Conservation (phyloP, 2,329 filamentous ascomycete genomes). For the Fusarium coffeatum region DNA sequence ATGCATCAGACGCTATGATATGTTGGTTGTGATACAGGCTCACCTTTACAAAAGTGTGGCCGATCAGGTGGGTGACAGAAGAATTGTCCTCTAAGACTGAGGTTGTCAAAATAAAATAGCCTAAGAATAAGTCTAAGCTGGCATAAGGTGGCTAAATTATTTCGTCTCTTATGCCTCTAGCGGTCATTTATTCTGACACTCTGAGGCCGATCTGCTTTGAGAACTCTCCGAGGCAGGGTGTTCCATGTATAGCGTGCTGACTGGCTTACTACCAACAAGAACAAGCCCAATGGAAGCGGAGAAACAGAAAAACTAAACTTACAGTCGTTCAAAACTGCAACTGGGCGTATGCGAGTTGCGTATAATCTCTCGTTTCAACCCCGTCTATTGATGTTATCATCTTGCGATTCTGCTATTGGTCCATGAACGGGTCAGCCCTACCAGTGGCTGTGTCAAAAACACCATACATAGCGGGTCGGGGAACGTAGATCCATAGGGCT, state of each 20-base stretch:
- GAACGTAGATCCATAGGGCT: constrained; percentile 10
- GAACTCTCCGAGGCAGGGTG: neutral
- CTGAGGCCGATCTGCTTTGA: neutral
- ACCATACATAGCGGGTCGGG: neutral
- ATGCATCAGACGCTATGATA: constrained; percentile 7
- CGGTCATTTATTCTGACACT: too few relatives aligned
- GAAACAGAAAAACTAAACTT: neutral
- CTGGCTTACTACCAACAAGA: constrained; percentile 21
- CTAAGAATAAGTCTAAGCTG: too few relatives aligned
- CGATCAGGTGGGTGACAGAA: neutral
- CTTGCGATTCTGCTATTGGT: neutral
- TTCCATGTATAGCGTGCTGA: constrained; percentile 22
- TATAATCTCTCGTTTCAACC: neutral
- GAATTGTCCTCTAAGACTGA: too few relatives aligned
- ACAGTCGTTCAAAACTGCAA: neutral
- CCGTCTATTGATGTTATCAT: neutral
- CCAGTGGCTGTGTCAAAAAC: constrained; percentile 19
- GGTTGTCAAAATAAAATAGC: too few relatives aligned
- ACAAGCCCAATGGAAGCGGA: neutral
- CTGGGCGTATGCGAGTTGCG: neutral
- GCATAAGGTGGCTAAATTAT: too few relatives aligned
- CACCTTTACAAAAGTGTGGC: neutral
- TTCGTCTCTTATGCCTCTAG: too few relatives aligned
- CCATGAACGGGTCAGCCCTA: constrained; percentile 30
- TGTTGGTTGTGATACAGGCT: neutral